A percentile compares a stretch with the other conserved stretches of the same genome.
These are phyloP conservation scores for Tylopilus vinaceipallidus DNA, from an alignment of 768 basidiomycete genomes.

Conservation along the genomic window DNA sequence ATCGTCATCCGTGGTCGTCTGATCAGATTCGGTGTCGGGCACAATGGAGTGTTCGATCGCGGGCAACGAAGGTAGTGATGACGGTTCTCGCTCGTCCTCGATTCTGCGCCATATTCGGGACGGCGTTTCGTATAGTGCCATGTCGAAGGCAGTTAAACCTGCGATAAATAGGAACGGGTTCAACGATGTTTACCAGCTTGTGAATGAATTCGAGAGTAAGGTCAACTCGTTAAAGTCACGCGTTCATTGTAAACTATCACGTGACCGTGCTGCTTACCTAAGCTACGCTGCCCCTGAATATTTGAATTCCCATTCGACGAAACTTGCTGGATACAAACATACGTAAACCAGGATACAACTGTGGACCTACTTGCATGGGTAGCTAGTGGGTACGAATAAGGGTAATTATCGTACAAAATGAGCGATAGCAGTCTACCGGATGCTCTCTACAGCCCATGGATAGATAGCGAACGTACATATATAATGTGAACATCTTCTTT, in stretches of 20 bases:
- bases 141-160: constrained; percentile 20
- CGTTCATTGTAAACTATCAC: constrained; percentile 21
- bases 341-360: background rate
- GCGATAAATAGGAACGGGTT: background rate
- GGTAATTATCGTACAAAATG: background rate
- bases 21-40: constrained; percentile 34
- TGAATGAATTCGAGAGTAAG: background rate
- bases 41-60: constrained; percentile 62
- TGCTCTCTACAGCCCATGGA: constrained; percentile 1
- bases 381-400: no score
- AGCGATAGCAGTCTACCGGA: background rate
- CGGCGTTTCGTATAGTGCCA: constrained; percentile 71
- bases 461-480: constrained; percentile 4
- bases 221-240: constrained; percentile 3
- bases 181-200: no score
- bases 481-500: background rate
- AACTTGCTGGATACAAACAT: background rate
- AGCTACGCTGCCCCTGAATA: no score
- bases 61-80: constrained; percentile 78
- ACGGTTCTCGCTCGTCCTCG: constrained; percentile 74
- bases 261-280: constrained; percentile 23
- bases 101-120: constrained; percentile 85
- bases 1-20: constrained; percentile 42
- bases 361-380: background rate
- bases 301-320: no score